A percentile compares a stretch with the other conserved stretches of the same genome.
Evolutionary conservation across 305 asterid genomes (phyloP).

Genomic region (Rubia tinctorum): DNA sequence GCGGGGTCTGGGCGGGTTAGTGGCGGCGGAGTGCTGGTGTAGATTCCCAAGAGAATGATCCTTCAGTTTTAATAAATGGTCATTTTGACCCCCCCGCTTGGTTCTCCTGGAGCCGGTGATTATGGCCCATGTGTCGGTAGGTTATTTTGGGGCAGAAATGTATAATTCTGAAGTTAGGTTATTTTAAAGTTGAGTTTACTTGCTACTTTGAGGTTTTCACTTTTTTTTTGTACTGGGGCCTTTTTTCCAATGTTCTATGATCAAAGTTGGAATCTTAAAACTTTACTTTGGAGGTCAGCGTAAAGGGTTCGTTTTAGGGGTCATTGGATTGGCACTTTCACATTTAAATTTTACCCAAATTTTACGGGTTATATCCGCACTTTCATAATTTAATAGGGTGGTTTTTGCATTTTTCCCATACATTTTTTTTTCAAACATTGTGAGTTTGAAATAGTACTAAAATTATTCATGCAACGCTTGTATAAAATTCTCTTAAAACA

Average conservation of each 20-base stretch:
- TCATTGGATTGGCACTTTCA: too few relatives aligned
- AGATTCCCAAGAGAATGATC: constrained; percentile 64
- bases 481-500: too few relatives aligned
- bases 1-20: too few relatives aligned
- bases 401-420: too few relatives aligned
- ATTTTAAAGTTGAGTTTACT: too few relatives aligned
- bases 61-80: constrained; percentile 83
- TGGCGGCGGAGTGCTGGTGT: too few relatives aligned
- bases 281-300: not conserved
- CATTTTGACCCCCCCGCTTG: constrained; percentile 90
- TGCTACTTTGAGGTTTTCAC: not conserved
- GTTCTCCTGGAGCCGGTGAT: constrained; percentile 99
- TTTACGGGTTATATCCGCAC: too few relatives aligned
- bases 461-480: too few relatives aligned
- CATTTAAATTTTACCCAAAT: too few relatives aligned
- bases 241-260: not conserved
- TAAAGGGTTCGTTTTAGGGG: not conserved
- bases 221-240: not conserved
- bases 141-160: constrained; percentile 25
- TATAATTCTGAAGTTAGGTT: constrained; percentile 4
- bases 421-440: too few relatives aligned
- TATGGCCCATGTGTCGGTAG: constrained; percentile 98
- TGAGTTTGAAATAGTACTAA: too few relatives aligned
- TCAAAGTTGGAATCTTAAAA: constrained; percentile 3
- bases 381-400: too few relatives aligned